Evolutionary conservation across 2,329 filamentous ascomycete genomes (phyloP).

Genomic region (Scortechinia acanthostroma): DNA sequence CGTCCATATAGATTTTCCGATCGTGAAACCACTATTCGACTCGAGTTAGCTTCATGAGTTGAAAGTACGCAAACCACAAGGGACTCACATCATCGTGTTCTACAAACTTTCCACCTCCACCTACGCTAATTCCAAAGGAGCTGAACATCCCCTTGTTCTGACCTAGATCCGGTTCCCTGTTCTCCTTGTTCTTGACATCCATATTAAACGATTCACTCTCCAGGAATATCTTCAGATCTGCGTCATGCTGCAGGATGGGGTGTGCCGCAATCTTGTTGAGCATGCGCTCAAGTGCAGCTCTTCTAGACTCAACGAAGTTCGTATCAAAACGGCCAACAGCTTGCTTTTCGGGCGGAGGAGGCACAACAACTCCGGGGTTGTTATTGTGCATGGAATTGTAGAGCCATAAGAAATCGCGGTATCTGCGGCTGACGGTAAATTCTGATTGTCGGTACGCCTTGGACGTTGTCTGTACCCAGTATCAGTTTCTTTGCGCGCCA

Average conservation of each 20-base stretch:
- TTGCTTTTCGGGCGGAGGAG: conserved; percentile 94
- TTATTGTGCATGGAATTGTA: conserved; percentile 92
- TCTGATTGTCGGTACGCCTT: conserved; percentile 90
- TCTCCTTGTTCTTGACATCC: conserved; percentile 95
- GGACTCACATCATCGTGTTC: conserved; percentile 85
- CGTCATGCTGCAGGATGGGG: conserved; percentile 83
- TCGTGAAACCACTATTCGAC: conserved; percentile 90
- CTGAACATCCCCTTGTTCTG: conserved; percentile 93
- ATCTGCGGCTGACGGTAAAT: conserved; percentile 87
- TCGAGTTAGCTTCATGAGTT: not conserved
- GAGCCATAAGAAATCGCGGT: conserved; percentile 95
- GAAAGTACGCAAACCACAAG: not conserved
- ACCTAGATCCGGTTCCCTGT: conserved; percentile 74
- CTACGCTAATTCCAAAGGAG: conserved; percentile 72
- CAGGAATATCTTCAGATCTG: conserved; percentile 88
- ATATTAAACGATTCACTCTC: conserved; percentile 95
- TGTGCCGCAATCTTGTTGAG: conserved; percentile 90
- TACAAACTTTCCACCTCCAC: conserved; percentile 79
- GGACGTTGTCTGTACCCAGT: conserved; percentile 67
- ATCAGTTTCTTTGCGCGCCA: conserved; percentile 7
- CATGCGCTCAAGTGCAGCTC: conserved; percentile 92
- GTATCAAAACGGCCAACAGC: conserved; percentile 91
- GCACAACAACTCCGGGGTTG: conserved; percentile 89
- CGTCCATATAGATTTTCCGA: conserved; percentile 87
- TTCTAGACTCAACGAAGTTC: conserved; percentile 89